Evolutionary conservation across 2,329 filamentous ascomycete genomes (phyloP).

Genomic region (Bipolaris bicolor): DNA sequence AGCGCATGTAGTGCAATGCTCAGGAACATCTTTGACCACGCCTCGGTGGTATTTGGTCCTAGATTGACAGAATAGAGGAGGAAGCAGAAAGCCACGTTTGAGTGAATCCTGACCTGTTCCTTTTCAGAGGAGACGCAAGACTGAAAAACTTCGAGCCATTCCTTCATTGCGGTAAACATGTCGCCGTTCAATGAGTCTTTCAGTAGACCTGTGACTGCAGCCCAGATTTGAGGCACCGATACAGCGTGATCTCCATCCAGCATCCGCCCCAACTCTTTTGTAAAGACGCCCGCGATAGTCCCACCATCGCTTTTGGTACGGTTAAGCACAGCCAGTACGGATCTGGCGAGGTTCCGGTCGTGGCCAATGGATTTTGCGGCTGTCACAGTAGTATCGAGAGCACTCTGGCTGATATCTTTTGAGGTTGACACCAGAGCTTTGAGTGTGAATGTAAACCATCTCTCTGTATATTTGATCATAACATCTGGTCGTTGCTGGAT

Average conservation of each 20-base stretch:
- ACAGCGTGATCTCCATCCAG: conserved; percentile 63
- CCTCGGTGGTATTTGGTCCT: conserved; percentile 62
- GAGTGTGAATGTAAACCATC: conserved; percentile 85
- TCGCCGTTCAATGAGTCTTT: conserved; percentile 64
- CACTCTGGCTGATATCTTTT: conserved; percentile 75
- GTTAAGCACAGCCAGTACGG: conserved; percentile 68
- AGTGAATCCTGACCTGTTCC: conserved; percentile 65
- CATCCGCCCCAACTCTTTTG: conserved; percentile 67
- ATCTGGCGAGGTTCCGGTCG: conserved; percentile 70
- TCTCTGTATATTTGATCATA: conserved; percentile 71
- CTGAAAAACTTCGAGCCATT: conserved; percentile 81
- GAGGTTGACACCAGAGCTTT: conserved; percentile 79
- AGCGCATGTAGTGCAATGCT: conserved; percentile 38
- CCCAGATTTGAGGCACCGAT: conserved; percentile 88
- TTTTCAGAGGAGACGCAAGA: conserved; percentile 84
- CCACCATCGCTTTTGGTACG: conserved; percentile 65
- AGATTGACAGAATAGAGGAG: conserved; percentile 76
- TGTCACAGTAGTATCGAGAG: conserved; percentile 75
- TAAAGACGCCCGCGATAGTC: conserved; percentile 63
- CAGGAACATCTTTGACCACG: conserved; percentile 44
- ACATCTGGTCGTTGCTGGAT: conserved; percentile 71
- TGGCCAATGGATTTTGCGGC: conserved; percentile 72
- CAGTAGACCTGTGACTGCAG: conserved; percentile 78
- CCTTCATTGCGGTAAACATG: conserved; percentile 73
- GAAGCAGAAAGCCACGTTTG: conserved; percentile 84